Evolutionary conservation across 2,329 filamentous ascomycete genomes (phyloP).

Genomic region (Penicillium sp.): DNA sequence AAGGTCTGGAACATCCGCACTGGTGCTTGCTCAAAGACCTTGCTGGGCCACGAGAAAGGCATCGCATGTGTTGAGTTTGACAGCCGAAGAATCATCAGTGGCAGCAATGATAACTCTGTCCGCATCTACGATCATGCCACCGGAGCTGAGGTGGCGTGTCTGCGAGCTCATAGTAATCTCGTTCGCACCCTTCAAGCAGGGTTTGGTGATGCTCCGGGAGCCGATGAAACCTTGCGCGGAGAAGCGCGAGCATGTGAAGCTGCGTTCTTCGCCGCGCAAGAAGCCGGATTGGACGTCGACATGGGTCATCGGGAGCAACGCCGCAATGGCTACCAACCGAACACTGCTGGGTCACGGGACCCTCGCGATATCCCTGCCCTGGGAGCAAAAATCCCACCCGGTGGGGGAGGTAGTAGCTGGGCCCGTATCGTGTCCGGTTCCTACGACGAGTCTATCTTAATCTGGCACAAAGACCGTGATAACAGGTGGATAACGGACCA

Average conservation of each 20-base stretch:
- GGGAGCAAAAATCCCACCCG: constrained; percentile 83
- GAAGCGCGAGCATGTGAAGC: constrained; percentile 72
- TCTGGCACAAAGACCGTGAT: constrained; percentile 84
- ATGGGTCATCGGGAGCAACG: constrained; percentile 47
- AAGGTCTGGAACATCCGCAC: constrained; percentile 92
- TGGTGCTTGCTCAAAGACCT: constrained; percentile 70
- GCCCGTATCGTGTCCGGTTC: constrained; percentile 95
- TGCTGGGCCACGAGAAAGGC: constrained; percentile 86
- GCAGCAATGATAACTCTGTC: constrained; percentile 93
- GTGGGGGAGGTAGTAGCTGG: constrained; percentile 83
- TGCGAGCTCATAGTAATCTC: constrained; percentile 76
- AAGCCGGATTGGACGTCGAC: constrained; percentile 43
- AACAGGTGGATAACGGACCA: constrained; percentile 81
- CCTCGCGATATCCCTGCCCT: constrained; percentile 72
- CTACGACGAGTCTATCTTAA: constrained; percentile 92
- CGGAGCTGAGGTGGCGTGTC: constrained; percentile 82
- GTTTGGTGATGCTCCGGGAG: constrained; percentile 83
- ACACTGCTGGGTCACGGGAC: constrained; percentile 66
- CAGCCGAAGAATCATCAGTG: constrained; percentile 86
- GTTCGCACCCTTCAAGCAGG: constrained; percentile 94
- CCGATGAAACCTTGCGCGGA: constrained; percentile 67
- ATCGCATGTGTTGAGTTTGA: constrained; percentile 98
- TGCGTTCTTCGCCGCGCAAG: constrained; percentile 63
- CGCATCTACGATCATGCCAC: constrained; percentile 89
- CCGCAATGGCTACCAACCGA: constrained; percentile 52